Evolutionary conservation across 1,284 basidiomycete genomes (phyloP).

Genomic region (Laetiporus sulphureus): DNA sequence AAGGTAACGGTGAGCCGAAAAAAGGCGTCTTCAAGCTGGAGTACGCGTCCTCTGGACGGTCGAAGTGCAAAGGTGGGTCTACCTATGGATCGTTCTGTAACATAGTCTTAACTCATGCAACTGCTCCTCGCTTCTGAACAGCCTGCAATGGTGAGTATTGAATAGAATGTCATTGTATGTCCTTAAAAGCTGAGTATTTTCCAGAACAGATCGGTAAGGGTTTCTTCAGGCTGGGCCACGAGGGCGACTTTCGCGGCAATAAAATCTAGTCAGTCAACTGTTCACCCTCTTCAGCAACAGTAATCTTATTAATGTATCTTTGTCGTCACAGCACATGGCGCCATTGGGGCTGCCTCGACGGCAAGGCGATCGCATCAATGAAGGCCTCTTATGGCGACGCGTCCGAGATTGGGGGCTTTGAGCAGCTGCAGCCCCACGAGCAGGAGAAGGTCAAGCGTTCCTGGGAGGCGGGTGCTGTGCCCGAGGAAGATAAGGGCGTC

Average conservation of each 20-base stretch:
- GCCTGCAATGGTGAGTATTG: constrained; percentile 49
- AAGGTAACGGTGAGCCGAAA: constrained; percentile 16
- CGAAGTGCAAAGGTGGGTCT: constrained; percentile 26
- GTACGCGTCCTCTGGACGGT: constrained; percentile 21
- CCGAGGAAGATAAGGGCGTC: constrained; percentile 57
- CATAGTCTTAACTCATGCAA: too few relatives aligned
- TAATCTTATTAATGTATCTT: too few relatives aligned
- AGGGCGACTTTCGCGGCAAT: constrained; percentile 71
- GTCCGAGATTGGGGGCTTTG: constrained; percentile 63
- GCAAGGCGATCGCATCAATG: constrained; percentile 60
- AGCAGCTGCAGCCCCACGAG: constrained; percentile 56
- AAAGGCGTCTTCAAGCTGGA: constrained; percentile 26
- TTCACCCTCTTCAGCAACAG: background rate
- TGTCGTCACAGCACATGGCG: constrained; percentile 52
- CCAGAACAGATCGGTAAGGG: constrained; percentile 58
- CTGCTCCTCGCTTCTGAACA: too few relatives aligned
- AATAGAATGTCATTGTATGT: constrained; percentile 4
- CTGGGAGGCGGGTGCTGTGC: constrained; percentile 68
- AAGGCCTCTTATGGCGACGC: constrained; percentile 53
- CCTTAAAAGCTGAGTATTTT: constrained; percentile 9
- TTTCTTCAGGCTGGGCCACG: constrained; percentile 61
- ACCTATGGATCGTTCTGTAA: too few relatives aligned
- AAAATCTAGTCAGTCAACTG: constrained; percentile 53
- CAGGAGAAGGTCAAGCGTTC: constrained; percentile 62
- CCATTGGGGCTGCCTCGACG: constrained; percentile 77